Evolutionary conservation across 2,329 filamentous ascomycete species (phyloP).

Genomic region (Teratosphaeria pseudoeucalypti): DNA sequence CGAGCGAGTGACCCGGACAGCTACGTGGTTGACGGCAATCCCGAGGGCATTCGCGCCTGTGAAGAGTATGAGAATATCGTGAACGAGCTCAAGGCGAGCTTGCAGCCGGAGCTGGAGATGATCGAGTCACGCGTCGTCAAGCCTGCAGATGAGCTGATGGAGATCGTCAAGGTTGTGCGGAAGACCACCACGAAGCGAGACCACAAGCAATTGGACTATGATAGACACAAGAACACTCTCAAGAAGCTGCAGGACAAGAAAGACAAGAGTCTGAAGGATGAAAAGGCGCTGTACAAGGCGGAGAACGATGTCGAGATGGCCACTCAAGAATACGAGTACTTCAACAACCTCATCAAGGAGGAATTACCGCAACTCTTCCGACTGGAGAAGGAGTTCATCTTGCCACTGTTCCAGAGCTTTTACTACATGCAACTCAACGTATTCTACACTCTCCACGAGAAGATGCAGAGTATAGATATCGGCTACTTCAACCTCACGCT

Average conservation of each 20-base stretch:
- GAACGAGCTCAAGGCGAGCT: slow-evolving; percentile 74
- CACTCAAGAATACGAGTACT: slow-evolving; percentile 95
- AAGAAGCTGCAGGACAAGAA: slow-evolving; percentile 98
- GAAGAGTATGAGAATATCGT: slow-evolving; percentile 94
- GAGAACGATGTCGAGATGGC: slow-evolving; percentile 84
- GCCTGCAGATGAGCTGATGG: slow-evolving; percentile 84
- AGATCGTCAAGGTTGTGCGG: slow-evolving; percentile 89
- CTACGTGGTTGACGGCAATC: slow-evolving; percentile 70
- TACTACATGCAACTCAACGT: slow-evolving; percentile 99
- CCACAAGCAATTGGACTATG: slow-evolving; percentile 95
- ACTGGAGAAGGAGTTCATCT: slow-evolving; percentile 89
- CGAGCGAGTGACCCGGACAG: slow-evolving; percentile 87
- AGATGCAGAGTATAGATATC: slow-evolving; percentile 95
- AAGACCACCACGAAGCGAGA: slow-evolving; percentile 84
- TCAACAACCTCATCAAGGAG: slow-evolving; percentile 93
- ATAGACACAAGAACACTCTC: slow-evolving; percentile 68
- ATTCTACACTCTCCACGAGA: slow-evolving; percentile 96
- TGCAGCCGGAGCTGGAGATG: slow-evolving; percentile 92
- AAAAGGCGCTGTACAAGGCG: slow-evolving; percentile 92
- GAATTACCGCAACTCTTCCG: slow-evolving; percentile 86
- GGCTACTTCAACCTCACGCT: slow-evolving; percentile 90
- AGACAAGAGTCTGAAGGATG: slow-evolving; percentile 89
- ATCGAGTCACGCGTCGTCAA: slow-evolving; percentile 85
- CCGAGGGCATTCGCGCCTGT: slow-evolving; percentile 86
- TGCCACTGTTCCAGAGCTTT: slow-evolving; percentile 94